Evolutionary conservation across 805 yeast species (phyloP), one percentile per base, ranked within the genome.

Genomic region (Geotrichum ghanense): DNA sequence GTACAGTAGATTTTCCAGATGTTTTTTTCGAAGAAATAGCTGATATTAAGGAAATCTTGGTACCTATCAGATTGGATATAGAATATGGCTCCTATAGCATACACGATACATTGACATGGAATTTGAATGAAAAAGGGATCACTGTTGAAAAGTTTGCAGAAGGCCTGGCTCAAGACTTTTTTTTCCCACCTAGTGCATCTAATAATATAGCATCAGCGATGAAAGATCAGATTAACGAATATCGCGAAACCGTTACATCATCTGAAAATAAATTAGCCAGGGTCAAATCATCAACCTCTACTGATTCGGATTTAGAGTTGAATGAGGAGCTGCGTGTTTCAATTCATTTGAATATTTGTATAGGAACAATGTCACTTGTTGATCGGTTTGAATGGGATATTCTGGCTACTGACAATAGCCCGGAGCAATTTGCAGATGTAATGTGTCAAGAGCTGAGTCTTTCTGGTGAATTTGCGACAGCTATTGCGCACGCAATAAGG

Each of bases 361-460:
- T 89, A 23, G 88, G 90, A 22, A 87, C 84, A 61, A 88, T 88
- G 53, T 94, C 87, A 60, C 71, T 89, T 44, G 73, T 80, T 22
- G 98, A 92, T 64, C 92, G 83, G 59, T 88, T 92, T 64, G 98
- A 92, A 63, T 92, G 98, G 98, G 97, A 92, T 63, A 73, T 92
- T 37, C 79, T 85, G 48, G 81, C 77, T 53, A 74, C 79, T 0
- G 89, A 84, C 21, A 85, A 81, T 55, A 81, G 76, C 51, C 95
- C 97, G 0, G 97, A 90, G 60, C 89, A 84, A 54, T 92, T 92
- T 69, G 90, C 95, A 0, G 68, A 68, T 24, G 66, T 69, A 4
- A 67, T 87, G 67, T 81, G 89, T 58, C 79, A 76, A 44, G 97
- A 88, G 53, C 68, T 89, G 67, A 72, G 78, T 34, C 67, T 88